phyloP scores from a whole-genome alignment of 306 rosid genomes.

The Canavalia ensiformis region DNA sequence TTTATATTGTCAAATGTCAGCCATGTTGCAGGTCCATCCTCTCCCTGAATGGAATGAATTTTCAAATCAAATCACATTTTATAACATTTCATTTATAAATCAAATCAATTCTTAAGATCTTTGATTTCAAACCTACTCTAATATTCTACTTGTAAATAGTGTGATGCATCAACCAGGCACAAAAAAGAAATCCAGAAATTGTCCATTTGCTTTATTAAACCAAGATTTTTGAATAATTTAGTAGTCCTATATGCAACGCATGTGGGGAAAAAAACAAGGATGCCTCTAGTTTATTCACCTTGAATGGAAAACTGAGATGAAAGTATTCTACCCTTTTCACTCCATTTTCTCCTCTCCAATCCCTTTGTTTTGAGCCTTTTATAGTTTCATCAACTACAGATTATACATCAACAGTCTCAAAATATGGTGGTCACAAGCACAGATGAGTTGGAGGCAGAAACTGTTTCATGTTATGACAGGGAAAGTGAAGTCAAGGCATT shows the following conservation, averaged over 20 bases:
- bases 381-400: neutral
- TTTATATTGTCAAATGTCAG: neutral
- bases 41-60: neutral
- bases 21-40: neutral
- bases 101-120: neutral
- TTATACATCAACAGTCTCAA: conserved; percentile 8
- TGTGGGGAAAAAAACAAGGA: neutral
- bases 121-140: neutral
- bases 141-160: neutral
- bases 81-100: neutral
- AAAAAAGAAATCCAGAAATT: neutral
- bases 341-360: conserved; percentile 9
- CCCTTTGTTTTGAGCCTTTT: conserved; percentile 15
- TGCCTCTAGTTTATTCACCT: neutral
- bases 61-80: neutral
- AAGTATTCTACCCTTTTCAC: neutral
- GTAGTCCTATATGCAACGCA: conserved; percentile 6
- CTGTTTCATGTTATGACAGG: conserved; percentile 22
- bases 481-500: conserved; percentile 23
- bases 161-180: neutral
- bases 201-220: neutral
- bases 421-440: conserved; percentile 27
- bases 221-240: conserved; percentile 5
- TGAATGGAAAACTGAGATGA: neutral
- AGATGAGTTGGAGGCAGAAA: neutral